Percentiles rank a stretch among this genome's conserved stretches.
phyloP scores from a whole-genome alignment of 1,139 yeast species.

The Nakaseomyces nivariensis region DNA sequence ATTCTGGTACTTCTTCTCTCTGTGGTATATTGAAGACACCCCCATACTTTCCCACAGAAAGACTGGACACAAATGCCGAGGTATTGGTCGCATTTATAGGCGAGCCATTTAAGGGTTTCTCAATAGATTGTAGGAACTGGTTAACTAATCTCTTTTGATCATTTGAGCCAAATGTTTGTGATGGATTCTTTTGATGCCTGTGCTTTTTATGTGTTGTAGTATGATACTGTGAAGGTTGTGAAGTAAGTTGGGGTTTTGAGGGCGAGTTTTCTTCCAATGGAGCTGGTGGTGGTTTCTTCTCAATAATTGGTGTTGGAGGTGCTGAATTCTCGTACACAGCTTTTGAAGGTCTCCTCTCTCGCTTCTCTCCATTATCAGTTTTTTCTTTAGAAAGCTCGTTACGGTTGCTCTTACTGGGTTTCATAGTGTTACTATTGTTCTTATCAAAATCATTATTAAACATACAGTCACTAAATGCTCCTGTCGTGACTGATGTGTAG shows the following conservation, averaged over 20 bases:
- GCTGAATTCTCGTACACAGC: neutral
- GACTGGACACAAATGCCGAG: neutral
- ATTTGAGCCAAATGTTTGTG: slow-evolving; percentile 2
- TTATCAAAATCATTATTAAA: slow-evolving; percentile 1
- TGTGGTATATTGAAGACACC: neutral
- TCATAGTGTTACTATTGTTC: neutral
- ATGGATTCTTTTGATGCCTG: neutral
- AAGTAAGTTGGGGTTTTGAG: slow-evolving; percentile 5
- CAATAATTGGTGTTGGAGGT: neutral
- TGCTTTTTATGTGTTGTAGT: slow-evolving; percentile 1
- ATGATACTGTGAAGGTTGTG: slow-evolving; percentile 6
- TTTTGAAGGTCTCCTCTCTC: slow-evolving; percentile 7
- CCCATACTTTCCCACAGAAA: neutral
- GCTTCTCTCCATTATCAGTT: neutral
- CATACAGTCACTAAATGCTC: slow-evolving; percentile 14
- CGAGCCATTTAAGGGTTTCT: neutral
- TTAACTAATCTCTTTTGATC: slow-evolving; percentile 19
- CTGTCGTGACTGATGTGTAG: slow-evolving; percentile 7
- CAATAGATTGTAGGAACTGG: slow-evolving; percentile 17
- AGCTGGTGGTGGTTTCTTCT: neutral
- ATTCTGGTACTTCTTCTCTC: neutral
- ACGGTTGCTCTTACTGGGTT: neutral
- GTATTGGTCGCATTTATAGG: slow-evolving; percentile 1
- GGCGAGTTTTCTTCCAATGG: neutral
- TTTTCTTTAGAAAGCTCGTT: neutral